Evolutionary conservation across 1,284 basidiomycete species (phyloP), one percentile per base, ranked within the genome.

Genomic region (Caloboletus firmus): DNA sequence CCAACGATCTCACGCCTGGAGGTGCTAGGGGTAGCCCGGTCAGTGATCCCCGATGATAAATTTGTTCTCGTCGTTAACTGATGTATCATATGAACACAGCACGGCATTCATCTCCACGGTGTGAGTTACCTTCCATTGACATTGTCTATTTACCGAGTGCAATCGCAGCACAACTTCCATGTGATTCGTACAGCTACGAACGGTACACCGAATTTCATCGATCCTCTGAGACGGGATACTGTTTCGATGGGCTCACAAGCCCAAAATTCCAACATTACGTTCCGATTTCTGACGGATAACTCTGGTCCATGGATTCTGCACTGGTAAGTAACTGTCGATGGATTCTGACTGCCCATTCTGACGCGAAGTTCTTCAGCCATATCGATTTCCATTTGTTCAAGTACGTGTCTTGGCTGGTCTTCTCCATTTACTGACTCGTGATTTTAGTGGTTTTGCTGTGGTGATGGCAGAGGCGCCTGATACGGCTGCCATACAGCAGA

Each of bases 121-220:
- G 70, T 73, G 41, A 44, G 66, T 44, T 26, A n/a, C 4, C 40
- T 26, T 22, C 34, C 17, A 49, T 45, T 18, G 17, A 15, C 15
- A 28, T 15, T 12, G 11, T 41, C 15, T 43, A 18, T 17, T 49
- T 45, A 44, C 41, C 39, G 37, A 62, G 4, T 26, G 13, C 20
- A 17, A 45, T 42, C 26, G 9, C 50, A 71, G 71, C 75, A 81
- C 57, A 72, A 72, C 52, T 76, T 79, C 55, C 71, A 72, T 47
- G 72, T 74, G 28, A 61, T 72, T 43, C 63, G 63, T 18, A 56
- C 59, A 9, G 45, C 68, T 17, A 60, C 66, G 12, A 65, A 56
- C 20, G 58, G 52, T n/a, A 59, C 59, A 0, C 58, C 66, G 7
- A 74, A 72, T 48, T 72, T 69, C 35, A 41, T 62, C 41, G 57